Base-by-base conservation (phyloP, 441 rosid genomes). In the Pelargonium exstipulatum region DNA sequence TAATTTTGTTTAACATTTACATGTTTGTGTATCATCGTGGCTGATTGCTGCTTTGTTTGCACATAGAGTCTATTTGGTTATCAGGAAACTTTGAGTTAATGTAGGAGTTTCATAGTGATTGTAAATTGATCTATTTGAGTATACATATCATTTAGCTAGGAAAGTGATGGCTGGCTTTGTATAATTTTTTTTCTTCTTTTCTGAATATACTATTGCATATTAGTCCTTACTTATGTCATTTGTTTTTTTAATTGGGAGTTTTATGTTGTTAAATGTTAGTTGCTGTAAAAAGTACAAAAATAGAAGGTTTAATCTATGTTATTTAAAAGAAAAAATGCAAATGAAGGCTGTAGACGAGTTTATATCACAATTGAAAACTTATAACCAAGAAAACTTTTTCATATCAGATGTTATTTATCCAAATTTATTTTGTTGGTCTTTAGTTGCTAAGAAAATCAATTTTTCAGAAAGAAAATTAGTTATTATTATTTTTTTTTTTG, bases 41-140 rank as follows among this genome's bases (percentile, higher is more conserved):
- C 35, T 32, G 35, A 32, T 45, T 43, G 14, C n/a, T 8, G 69
- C 62, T 48, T 2, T 10, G 13, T 58, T 62, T 48, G 42, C 22
- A 5, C 13, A 45, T 45, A 13, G 46, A 69, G 49, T 46, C 60
- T 65, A 10, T 49, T 61, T 69, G 71, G 48, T 62, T 62, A 18
- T 16, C 9, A 2, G 5, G 35, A 32, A 32, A 32, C 35, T 32
- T 32, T 32, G 35, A 32, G 35, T 24, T 24, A 24, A 1, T 24
- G 29, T 24, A 24, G 29, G 29, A 24, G 29, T 32, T 32, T 1
- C 35, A 32, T 32, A 3, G 5, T 32, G 35, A 4, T 32, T 32
- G 35, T 32, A 32, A 32, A 32, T 32, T 32, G 35, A 32, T 32
- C 35, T 32, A 32, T 32, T 32, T 32, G 35, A 3, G 35, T 32